These are phyloP conservation scores for Penicillium longicatenatum DNA, from an alignment of 495 filamentous ascomycete genomes.

Conservation along the genomic window DNA sequence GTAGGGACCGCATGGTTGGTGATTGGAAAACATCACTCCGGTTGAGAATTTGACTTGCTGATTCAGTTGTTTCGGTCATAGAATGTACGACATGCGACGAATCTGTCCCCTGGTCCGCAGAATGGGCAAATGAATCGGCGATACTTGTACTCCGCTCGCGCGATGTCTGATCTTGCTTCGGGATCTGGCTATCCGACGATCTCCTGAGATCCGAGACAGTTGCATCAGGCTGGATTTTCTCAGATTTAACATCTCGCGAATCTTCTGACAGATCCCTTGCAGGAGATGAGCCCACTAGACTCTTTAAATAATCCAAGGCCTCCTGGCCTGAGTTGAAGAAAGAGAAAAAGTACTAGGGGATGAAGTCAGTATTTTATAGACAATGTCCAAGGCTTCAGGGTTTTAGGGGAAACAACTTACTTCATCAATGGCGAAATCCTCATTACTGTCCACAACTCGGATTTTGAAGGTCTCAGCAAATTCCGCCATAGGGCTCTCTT, in stretches of 20 bases:
- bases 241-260: background rate
- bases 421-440: conserved; percentile 94
- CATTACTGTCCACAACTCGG: conserved; percentile 85
- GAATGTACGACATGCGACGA: conserved; percentile 71
- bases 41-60: conserved; percentile 86
- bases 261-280: conserved; percentile 35
- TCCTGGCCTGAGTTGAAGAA: conserved; percentile 90
- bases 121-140: conserved; percentile 75
- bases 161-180: conserved; percentile 13
- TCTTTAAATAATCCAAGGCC: conserved; percentile 75
- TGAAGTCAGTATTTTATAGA: background rate
- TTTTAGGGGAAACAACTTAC: conserved; percentile 47
- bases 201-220: conserved; percentile 27
- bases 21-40: conserved; percentile 87
- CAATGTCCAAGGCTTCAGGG: too few relatives aligned
- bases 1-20: conserved; percentile 64
- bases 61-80: conserved; percentile 71
- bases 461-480: conserved; percentile 95
- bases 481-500: conserved; percentile 88
- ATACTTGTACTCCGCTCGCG: conserved; percentile 60
- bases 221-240: conserved; percentile 14
- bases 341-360: conserved; percentile 88
- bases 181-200: conserved; percentile 33
- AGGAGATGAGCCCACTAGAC: conserved; percentile 67
- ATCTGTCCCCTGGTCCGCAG: conserved; percentile 65